Evolutionary conservation across 192 early-diverging fungal species (phyloP), one percentile per base, ranked within the genome.

Genomic region (Rhizophagus clarus): DNA sequence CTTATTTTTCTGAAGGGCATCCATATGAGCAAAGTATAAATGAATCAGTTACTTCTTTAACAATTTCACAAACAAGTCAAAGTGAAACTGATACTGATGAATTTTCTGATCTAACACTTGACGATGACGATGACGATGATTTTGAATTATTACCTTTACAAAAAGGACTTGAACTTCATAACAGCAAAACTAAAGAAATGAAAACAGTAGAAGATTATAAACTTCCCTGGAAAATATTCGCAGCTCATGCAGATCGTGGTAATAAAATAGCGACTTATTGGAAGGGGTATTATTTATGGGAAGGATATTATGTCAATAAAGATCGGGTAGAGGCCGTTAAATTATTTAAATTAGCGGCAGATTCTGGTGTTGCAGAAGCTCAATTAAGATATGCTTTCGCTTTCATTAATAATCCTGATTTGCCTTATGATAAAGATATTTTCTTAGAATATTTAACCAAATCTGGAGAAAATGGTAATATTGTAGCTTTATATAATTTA

Each of bases 281-380:
- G 73, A 74, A 74, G 60, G 73, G 28, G 5, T 56, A 40, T 61
- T 74, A 74, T 28, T 61, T 74, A 74, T 74, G 73, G 73, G 73
- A 74, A 60, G 73, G 73, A 11, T 61, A 74, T 34, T 22, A 26
- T 10, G 34, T 37, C n/a, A 37, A 70, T 11, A n/a, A 14, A 69
- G 47, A 74, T 28, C 49, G 14, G 9, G 22, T 29, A 22, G 26
- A 74, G 26, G 73, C 73, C 28, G 14, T 22, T 6, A 24, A 17
- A 74, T 28, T 74, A 29, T 74, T n/a, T 26, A 74, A 74, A 74
- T 12, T 60, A 12, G 28, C 73, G 2, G 73, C 73, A 20, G 73
- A 74, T 74, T 3, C 47, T 17, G 73, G 73, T 60, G 61, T 22
- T 74, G 1, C 51, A 3, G 73, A 74, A 0, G 47, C 73, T 6